Conservation (phyloP, 345 rosid species). For the Populus tremula region DNA sequence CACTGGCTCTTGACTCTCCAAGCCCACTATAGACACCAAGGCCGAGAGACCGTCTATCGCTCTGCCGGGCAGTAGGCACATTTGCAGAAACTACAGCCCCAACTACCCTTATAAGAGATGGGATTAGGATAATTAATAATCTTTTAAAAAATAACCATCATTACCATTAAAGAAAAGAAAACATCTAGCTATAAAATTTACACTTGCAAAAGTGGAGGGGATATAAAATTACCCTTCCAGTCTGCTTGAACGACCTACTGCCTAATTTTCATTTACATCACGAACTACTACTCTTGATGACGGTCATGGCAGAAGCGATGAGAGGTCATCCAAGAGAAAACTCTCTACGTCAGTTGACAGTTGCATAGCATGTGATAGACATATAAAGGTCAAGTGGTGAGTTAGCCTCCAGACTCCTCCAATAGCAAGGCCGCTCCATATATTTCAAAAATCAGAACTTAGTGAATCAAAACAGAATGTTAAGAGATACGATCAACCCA, state of each 20-base stretch:
- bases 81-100: too few relatives aligned
- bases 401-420: neutral
- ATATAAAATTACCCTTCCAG: neutral
- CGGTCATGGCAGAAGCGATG: neutral
- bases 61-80: neutral
- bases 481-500: constrained; percentile 37
- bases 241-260: neutral
- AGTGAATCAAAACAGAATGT: neutral
- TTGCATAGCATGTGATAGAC: neutral
- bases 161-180: neutral
- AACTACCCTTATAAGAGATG: neutral
- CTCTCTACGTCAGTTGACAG: neutral
- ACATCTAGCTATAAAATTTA: constrained; percentile 6
- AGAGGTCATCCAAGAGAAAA: neutral
- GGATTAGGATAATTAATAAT: neutral
- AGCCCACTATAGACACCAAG: neutral
- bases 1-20: neutral
- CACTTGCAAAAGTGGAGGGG: constrained; percentile 5
- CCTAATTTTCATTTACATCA: constrained; percentile 1
- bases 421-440: neutral
- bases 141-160: neutral
- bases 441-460: neutral
- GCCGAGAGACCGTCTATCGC: neutral
- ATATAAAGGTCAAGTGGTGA: too few relatives aligned
- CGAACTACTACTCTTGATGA: neutral